These are phyloP conservation scores for Wakefieldia striispora DNA, from an alignment of 768 basidiomycete species.

Conservation along the genomic window DNA sequence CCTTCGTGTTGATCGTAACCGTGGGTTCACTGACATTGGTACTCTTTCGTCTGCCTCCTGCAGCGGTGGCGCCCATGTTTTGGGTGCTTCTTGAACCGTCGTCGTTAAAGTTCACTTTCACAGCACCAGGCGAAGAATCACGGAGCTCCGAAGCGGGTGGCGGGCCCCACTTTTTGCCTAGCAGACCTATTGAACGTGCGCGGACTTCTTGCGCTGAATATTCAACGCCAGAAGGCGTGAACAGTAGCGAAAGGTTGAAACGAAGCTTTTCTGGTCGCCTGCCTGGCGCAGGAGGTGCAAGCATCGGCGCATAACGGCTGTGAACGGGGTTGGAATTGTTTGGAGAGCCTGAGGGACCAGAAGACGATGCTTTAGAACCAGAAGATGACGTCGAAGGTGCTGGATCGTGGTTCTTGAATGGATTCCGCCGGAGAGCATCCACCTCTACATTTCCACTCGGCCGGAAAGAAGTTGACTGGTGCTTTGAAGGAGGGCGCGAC, in stretches of 20 bases:
- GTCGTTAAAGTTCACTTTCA: constrained; percentile 58
- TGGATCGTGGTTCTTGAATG: constrained; percentile 36
- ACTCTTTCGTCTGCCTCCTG: constrained; percentile 42
- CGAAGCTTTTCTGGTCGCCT: constrained; percentile 71
- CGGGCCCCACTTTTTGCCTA: constrained; percentile 83
- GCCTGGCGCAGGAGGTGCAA: constrained; percentile 63
- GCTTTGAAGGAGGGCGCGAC: constrained; percentile 39
- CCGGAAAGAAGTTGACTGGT: constrained; percentile 23
- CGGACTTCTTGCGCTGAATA: constrained; percentile 85
- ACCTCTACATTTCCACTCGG: constrained; percentile 26
- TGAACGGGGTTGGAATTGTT: constrained; percentile 33
- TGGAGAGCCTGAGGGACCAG: constrained; percentile 27
- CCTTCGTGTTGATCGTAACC: constrained; percentile 96
- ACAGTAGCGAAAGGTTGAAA: constrained; percentile 67
- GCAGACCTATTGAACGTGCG: constrained; percentile 75
- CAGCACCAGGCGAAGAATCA: constrained; percentile 35
- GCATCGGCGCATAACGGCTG: constrained; percentile 67
- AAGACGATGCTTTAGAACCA: constrained; percentile 16
- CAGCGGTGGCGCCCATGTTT: constrained; percentile 32
- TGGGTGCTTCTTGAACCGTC: constrained; percentile 48
- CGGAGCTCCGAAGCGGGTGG: constrained; percentile 45
- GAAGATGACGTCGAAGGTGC: constrained; percentile 33
- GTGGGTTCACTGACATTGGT: constrained; percentile 64
- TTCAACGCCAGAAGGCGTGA: constrained; percentile 75
- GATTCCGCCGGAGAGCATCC: constrained; percentile 33